Base-by-base conservation (phyloP, 1,284 basidiomycete species). In the Apiotrichum gamsii region DNA sequence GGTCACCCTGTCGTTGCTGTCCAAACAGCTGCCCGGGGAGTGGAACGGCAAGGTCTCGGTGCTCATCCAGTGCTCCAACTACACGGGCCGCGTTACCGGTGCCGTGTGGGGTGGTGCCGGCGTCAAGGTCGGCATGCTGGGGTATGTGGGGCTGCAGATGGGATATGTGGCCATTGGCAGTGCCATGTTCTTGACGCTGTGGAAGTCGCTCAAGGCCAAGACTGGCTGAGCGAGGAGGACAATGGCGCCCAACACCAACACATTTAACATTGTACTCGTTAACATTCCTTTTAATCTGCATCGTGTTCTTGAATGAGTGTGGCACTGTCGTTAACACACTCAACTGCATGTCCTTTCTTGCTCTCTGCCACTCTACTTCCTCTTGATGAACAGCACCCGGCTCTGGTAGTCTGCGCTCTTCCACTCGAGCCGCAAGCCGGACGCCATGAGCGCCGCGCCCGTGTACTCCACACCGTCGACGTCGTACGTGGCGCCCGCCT, bases 391-490 rank as follows among this genome's bases (percentile, higher is more conserved):
- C 25, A 45, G n/a, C 19, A 50, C 39, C 30, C 31, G 24, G 45
- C 45, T 47, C 45, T 43, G 38, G 33, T 40, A 51, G 21, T 51
- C 49, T 20, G 21, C 30, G n/a, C 8, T 6, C 25, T 39, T 16
- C 32, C 39, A 32, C 41, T 31, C 13, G 6, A 42, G 18, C 30
- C 21, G 43, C 30, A 45, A 16, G 14, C 49, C 49, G 9, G 33
- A 25, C 16, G 31, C 21, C 33, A 35, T 19, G 4, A 47, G 45
- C 15, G 25, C 49, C 2, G 29, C 35, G 16, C 49, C 49, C 0
- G 34, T 21, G 25, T 28, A 28, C 25, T 28, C 25, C 36, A 42
- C 44, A n/a, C 52, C 54, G n/a, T 56, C 51, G 8, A 64, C 43
- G 31, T 35, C 43, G 43, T 64, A 64, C 32, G 18, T 16, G 4